These are phyloP conservation scores for Hygrophorus russula DNA, from an alignment of 768 basidiomycete genomes.

Conservation along the genomic window DNA sequence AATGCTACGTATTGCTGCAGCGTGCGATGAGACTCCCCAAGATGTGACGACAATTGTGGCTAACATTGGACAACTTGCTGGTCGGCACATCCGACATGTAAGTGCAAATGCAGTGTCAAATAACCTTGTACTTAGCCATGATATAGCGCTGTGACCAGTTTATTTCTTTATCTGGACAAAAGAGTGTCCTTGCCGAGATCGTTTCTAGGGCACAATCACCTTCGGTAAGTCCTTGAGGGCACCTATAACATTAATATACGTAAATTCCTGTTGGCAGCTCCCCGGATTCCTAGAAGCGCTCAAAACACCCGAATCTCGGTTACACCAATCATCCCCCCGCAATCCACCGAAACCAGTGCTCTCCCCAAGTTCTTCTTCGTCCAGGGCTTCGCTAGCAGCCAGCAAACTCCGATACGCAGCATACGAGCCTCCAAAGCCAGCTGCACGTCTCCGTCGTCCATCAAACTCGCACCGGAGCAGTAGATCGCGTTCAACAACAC, in stretches of 20 bases:
- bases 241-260: background rate
- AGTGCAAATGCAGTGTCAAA: constrained; percentile 7
- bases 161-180: constrained; percentile 33
- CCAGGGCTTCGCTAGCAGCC: constrained; percentile 17
- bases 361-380: constrained; percentile 9
- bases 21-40: constrained; percentile 43
- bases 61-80: constrained; percentile 29
- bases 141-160: constrained; percentile 66
- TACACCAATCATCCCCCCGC: constrained; percentile 3
- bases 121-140: constrained; percentile 5
- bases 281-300: constrained; percentile 58
- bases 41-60: constrained; percentile 31
- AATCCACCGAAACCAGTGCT: constrained; percentile 4
- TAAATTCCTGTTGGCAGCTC: constrained; percentile 31
- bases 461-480: constrained; percentile 18
- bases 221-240: constrained; percentile 32
- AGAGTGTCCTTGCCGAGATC: constrained; percentile 32
- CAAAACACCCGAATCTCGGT: constrained; percentile 18
- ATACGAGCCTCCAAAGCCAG: constrained; percentile 50
- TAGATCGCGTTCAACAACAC: constrained; percentile 22
- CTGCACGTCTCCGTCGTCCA: constrained; percentile 31
- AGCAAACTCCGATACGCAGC: constrained; percentile 57
- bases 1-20: constrained; percentile 56
- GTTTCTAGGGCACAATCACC: constrained; percentile 37
- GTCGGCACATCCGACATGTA: constrained; percentile 51